phyloP scores from a whole-genome alignment of 495 filamentous ascomycete species.

The Talaromyces wortmannii region DNA sequence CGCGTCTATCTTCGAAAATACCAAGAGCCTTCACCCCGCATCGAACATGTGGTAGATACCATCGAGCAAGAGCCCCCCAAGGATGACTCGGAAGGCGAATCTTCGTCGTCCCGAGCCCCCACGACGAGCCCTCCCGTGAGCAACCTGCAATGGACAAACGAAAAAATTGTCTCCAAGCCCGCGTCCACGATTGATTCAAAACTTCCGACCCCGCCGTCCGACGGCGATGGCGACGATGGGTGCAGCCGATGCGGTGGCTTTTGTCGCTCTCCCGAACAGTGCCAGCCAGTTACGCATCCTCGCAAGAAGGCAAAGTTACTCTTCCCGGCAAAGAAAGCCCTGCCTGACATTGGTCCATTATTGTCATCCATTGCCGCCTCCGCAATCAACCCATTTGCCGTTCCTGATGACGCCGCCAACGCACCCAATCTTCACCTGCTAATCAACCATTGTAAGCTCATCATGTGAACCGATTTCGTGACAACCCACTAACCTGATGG shows the following conservation, averaged over 20 bases:
- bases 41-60: neutral
- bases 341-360: neutral
- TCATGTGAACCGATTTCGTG: no score
- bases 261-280: neutral
- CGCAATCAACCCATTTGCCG: neutral
- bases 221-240: neutral
- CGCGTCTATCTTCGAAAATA: slow-evolving; percentile 4
- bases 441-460: slow-evolving; percentile 1
- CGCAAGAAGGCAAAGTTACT: neutral
- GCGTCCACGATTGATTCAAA: neutral
- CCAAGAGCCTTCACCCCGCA: neutral
- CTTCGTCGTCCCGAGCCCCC: neutral
- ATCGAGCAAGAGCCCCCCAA: neutral
- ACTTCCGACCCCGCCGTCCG: neutral
- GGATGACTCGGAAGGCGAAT: neutral
- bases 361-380: neutral
- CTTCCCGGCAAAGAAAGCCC: no score
- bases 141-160: neutral
- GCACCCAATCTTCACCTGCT: neutral
- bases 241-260: neutral
- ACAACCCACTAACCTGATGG: neutral
- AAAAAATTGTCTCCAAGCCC: neutral
- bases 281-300: neutral
- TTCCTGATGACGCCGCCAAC: neutral
- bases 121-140: no score